These are phyloP conservation scores for Candida takata DNA, from an alignment of 805 yeast genomes.

Conservation along the genomic window DNA sequence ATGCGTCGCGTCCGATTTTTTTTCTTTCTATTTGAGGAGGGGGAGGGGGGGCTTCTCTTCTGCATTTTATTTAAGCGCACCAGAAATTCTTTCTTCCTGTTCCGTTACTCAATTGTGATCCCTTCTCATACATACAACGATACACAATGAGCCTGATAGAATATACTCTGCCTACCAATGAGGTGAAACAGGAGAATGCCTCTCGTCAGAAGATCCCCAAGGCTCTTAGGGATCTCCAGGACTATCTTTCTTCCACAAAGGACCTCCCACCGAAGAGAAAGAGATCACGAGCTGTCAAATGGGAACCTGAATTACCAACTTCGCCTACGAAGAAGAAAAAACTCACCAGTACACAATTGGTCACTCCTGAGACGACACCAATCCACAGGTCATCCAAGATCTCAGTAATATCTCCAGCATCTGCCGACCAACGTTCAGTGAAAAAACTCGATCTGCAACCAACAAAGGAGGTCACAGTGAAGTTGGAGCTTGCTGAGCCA, in stretches of 20 bases:
- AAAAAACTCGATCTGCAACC: not conserved
- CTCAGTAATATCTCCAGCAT: constrained; percentile 3
- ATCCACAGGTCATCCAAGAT: constrained; percentile 1
- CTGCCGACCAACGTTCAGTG: constrained; percentile 1
- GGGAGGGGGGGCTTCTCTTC: too few species aligned
- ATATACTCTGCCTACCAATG: not conserved
- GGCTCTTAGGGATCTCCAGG: constrained; percentile 1
- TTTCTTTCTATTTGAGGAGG: not conserved
- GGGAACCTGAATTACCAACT: not conserved
- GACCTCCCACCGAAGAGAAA: not conserved
- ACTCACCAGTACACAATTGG: not conserved
- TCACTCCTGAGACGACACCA: constrained; percentile 13
- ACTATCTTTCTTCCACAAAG: not conserved
- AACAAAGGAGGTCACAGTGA: not conserved
- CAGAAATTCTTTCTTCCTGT: too few species aligned
- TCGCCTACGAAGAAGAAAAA: constrained; percentile 2
- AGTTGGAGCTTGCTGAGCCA: not conserved
- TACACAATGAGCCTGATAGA: not conserved
- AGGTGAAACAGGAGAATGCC: not conserved
- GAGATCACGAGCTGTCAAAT: not conserved
- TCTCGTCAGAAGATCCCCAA: not conserved
- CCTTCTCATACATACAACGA: too few species aligned
- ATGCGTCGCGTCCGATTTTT: constrained; percentile 6
- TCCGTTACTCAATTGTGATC: too few species aligned
- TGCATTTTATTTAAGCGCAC: too few species aligned